Conservation (phyloP, 1,284 basidiomycete genomes). For the Pterula multifida region DNA sequence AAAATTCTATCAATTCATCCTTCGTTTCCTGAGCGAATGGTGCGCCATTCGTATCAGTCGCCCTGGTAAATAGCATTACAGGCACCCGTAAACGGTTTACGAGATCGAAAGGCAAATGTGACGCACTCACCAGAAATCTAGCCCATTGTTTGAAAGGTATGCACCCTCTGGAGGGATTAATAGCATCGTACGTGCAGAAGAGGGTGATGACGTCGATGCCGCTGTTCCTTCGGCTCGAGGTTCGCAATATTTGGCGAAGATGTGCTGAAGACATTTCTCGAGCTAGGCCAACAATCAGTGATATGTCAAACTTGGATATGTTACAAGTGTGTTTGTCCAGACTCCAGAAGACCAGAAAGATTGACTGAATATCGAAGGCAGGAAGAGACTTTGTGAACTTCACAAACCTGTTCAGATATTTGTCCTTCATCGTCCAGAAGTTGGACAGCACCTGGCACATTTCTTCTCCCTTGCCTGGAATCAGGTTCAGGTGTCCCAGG, state of each 20-base stretch:
- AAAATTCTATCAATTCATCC: constrained; percentile 60
- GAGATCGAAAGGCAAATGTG: neutral
- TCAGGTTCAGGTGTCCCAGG: constrained; percentile 51
- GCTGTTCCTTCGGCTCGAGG: constrained; percentile 22
- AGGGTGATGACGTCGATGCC: constrained; percentile 9
- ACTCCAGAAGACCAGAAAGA: neutral
- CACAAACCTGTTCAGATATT: constrained; percentile 44
- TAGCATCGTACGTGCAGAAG: constrained; percentile 12
- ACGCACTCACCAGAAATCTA: constrained; percentile 37
- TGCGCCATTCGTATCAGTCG: constrained; percentile 62
- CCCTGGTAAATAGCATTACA: constrained; percentile 23
- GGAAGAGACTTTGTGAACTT: neutral
- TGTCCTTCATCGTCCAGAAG: constrained; percentile 55
- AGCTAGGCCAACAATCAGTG: constrained; percentile 33
- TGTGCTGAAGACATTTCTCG: constrained; percentile 51
- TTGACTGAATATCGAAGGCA: neutral
- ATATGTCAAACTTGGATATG: no score
- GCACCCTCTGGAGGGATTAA: constrained; percentile 44
- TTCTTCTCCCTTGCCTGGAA: constrained; percentile 45
- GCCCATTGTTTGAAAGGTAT: constrained; percentile 40
- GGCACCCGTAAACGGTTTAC: neutral
- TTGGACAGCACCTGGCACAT: constrained; percentile 26
- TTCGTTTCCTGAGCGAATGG: constrained; percentile 64
- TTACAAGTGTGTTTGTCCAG: neutral
- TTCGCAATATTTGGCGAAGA: constrained; percentile 63